phyloP scores from a whole-genome alignment of 768 basidiomycete genomes.

The Boletus bicolor region DNA sequence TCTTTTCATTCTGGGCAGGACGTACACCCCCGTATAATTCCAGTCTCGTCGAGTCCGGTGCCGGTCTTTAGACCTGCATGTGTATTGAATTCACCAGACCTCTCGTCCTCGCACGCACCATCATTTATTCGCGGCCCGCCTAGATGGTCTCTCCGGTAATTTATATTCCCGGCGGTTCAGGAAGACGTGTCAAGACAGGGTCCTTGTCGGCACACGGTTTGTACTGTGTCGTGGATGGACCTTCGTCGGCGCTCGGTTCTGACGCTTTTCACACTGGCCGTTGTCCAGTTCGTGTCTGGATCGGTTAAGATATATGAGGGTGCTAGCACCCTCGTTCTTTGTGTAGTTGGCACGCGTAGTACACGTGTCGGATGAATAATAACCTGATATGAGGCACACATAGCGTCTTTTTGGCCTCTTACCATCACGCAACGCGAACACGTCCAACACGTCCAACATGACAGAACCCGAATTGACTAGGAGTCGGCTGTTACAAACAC shows the following conservation, averaged over 20 bases:
- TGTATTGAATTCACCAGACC: neutral
- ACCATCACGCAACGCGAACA: neutral
- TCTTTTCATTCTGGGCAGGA: neutral
- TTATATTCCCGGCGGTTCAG: constrained; percentile 9
- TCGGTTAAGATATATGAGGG: neutral
- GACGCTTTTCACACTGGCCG: neutral
- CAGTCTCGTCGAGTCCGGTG: constrained; percentile 1
- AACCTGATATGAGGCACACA: neutral
- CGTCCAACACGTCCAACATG: neutral
- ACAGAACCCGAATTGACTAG: neutral
- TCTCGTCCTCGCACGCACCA: neutral
- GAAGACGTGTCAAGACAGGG: neutral
- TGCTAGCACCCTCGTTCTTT: neutral
- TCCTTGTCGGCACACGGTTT: neutral
- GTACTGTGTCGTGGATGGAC: neutral
- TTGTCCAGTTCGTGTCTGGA: neutral
- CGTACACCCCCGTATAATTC: constrained; percentile 1
- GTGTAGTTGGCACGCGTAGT: neutral
- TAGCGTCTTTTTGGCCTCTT: neutral
- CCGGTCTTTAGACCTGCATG: neutral
- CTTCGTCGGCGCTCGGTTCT: neutral
- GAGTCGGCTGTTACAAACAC: constrained; percentile 6
- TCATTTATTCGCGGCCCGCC: constrained; percentile 1
- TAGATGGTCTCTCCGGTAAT: constrained; percentile 7
- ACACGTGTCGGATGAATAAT: constrained; percentile 8